Evolutionary conservation across 1,284 basidiomycete species (phyloP).

Genomic region (Crocinoboletus sp.): DNA sequence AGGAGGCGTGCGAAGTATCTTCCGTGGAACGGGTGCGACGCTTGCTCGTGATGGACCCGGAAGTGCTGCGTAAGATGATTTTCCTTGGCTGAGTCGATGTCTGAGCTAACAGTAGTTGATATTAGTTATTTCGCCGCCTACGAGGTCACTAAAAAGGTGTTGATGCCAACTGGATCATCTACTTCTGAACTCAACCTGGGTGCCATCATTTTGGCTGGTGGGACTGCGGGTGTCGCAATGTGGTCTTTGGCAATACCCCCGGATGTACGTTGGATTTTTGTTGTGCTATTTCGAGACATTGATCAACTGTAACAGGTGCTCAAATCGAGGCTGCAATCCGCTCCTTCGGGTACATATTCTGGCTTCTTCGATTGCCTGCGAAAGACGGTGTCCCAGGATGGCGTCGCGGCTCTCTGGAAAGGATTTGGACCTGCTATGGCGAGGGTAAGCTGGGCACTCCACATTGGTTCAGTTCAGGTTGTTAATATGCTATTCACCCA

Average conservation of each 20-base stretch:
- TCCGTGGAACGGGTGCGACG: slow-evolving; percentile 90
- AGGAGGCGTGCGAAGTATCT: slow-evolving; percentile 91
- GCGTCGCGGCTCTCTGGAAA: slow-evolving; percentile 89
- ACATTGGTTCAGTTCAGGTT: too few species aligned
- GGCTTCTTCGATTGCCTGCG: slow-evolving; percentile 92
- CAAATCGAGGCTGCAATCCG: slow-evolving; percentile 97
- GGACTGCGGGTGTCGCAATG: slow-evolving; percentile 96
- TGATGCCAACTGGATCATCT: slow-evolving; percentile 76
- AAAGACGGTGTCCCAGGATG: slow-evolving; percentile 92
- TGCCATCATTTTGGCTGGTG: slow-evolving; percentile 90
- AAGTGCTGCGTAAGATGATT: slow-evolving; percentile 76
- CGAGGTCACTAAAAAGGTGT: slow-evolving; percentile 85
- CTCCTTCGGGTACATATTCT: slow-evolving; percentile 92
- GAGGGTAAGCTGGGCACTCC: slow-evolving; percentile 49
- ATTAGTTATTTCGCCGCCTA: slow-evolving; percentile 95
- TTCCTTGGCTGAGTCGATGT: not conserved
- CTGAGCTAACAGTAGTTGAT: slow-evolving; percentile 3
- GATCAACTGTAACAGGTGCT: slow-evolving; percentile 58
- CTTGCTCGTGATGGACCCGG: slow-evolving; percentile 95
- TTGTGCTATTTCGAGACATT: slow-evolving; percentile 7
- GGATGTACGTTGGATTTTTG: slow-evolving; percentile 57
- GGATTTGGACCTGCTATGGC: slow-evolving; percentile 98
- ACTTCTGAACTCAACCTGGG: slow-evolving; percentile 83
- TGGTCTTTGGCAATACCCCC: slow-evolving; percentile 95
- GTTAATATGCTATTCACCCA: slow-evolving; percentile 28